These are phyloP conservation scores for Davidsoniella virescens DNA, from an alignment of 2,329 filamentous ascomycete genomes.

Conservation along the genomic window DNA sequence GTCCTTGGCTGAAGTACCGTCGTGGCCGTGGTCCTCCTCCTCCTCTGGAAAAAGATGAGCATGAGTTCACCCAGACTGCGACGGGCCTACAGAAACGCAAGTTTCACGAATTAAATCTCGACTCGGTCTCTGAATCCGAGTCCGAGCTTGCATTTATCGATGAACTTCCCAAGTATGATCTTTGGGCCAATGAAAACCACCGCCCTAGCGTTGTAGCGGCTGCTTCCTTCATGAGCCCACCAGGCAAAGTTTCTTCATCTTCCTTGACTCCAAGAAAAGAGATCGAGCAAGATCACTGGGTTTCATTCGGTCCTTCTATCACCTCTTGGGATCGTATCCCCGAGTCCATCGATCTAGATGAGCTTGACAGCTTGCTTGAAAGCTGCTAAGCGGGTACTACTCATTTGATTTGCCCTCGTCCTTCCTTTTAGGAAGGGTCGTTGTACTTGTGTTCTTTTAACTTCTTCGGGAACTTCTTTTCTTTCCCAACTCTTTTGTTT, in stretches of 20 bases:
- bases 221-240: constrained; percentile 15
- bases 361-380: constrained; percentile 76
- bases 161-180: constrained; percentile 20
- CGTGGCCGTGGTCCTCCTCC: constrained; percentile 58
- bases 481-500: not conserved
- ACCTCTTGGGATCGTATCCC: constrained; percentile 52
- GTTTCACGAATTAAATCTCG: constrained; percentile 28
- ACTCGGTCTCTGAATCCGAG: constrained; percentile 11
- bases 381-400: constrained; percentile 36
- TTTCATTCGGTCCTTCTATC: constrained; percentile 13
- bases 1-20: constrained; percentile 19
- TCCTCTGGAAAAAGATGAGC: constrained; percentile 83
- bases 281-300: constrained; percentile 27
- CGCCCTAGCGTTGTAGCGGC: constrained; percentile 22
- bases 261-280: constrained; percentile 20
- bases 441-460: too few species aligned
- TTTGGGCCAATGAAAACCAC: constrained; percentile 12
- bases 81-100: constrained; percentile 61
- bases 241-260: constrained; percentile 13
- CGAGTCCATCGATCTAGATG: constrained; percentile 80
- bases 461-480: not conserved
- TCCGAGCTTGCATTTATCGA: constrained; percentile 25
- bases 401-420: not conserved
- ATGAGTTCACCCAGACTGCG: constrained; percentile 91
- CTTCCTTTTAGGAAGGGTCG: not conserved